Base-by-base conservation (phyloP, 2,329 filamentous ascomycete genomes). In the Ophiocordyceps sinensis region DNA sequence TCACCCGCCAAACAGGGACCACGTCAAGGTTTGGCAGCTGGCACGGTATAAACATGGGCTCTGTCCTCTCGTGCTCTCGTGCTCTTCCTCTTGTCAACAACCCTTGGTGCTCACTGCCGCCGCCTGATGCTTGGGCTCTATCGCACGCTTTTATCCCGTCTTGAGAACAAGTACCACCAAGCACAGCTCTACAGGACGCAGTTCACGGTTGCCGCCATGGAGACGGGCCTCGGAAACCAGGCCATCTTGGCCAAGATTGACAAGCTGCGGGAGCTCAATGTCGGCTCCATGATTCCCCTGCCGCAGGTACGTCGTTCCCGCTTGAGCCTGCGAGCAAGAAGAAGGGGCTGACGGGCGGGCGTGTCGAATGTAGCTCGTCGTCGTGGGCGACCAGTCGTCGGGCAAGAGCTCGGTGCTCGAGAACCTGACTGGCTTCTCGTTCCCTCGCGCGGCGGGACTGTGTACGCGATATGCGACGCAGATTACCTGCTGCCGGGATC, bases 371-470 rank as follows among this genome's bases (percentile, higher is more conserved):
- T 74, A 80, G 50, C 72, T 80, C 30, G 74, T 79, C 37, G 75
- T 79, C 21, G 76, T 77, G 29, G 75, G 76, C 28, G 74, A 79
- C 52, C 75, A 79, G 55, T 78, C 73, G 2, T 70, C 73, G 6
- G 77, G 77, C 17, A 80, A 80, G 55, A 77, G 71, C 48, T 79
- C 75, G 5, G 72, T 77, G 1, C 65, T 80, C 2, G 75, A 79
- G 49, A 74, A 75, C n/a, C 63, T 81, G 31, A 77, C 74, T 0
- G 73, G 73, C 21, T 74, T 77, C 10, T 68, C 70, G 0, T 80
- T 81, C 37, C 77, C 75, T 0, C 63, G 70, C 42, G 72, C 74
- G 45, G 72, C 73, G 39, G 73, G 68, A 37, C 65, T 77, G 2
- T 81, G 76, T 48, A 81, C 77, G 0, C 63, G 75, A 15, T 79